A percentile compares a stretch with the other conserved stretches of the same genome.
These are phyloP conservation scores for Priceomyces melissophilus DNA, from an alignment of 805 yeast species.

Conservation along the genomic window DNA sequence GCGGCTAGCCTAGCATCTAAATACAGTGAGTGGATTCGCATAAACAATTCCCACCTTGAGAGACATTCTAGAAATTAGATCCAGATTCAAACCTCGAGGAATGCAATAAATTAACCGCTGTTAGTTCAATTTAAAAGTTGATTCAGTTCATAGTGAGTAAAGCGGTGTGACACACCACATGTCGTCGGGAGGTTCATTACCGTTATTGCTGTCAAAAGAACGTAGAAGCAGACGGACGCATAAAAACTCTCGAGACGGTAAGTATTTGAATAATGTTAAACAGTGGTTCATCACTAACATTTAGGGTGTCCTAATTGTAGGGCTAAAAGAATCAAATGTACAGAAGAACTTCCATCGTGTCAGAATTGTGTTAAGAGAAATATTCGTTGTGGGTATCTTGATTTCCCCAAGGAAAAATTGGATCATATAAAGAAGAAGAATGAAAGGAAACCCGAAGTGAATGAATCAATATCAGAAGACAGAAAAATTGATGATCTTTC, in stretches of 20 bases:
- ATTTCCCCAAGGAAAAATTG: conserved; percentile 36
- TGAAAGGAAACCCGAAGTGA: conserved; percentile 13
- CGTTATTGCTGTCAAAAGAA: conserved; percentile 8
- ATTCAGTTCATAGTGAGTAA: no score
- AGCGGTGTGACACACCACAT: no score
- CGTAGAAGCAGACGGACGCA: conserved; percentile 34
- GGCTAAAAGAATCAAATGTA: conserved; percentile 40
- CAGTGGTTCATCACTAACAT: background rate
- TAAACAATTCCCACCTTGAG: no score
- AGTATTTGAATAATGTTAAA: conserved; percentile 4
- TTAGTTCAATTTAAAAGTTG: no score
- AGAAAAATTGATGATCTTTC: no score
- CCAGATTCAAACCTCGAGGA: no score
- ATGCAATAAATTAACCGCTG: no score
- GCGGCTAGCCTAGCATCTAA: no score
- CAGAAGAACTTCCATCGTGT: conserved; percentile 42
- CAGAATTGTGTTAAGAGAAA: conserved; percentile 35
- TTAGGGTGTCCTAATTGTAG: conserved; percentile 42
- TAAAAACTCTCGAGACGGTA: conserved; percentile 38
- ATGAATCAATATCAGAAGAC: no score
- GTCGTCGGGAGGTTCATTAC: no score
- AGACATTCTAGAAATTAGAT: no score
- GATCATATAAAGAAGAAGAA: conserved; percentile 34
- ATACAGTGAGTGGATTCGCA: no score
- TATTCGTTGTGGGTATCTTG: conserved; percentile 40